Evolutionary conservation across 2,329 filamentous ascomycete species (phyloP).

Genomic region (Hypoxylon sp.): DNA sequence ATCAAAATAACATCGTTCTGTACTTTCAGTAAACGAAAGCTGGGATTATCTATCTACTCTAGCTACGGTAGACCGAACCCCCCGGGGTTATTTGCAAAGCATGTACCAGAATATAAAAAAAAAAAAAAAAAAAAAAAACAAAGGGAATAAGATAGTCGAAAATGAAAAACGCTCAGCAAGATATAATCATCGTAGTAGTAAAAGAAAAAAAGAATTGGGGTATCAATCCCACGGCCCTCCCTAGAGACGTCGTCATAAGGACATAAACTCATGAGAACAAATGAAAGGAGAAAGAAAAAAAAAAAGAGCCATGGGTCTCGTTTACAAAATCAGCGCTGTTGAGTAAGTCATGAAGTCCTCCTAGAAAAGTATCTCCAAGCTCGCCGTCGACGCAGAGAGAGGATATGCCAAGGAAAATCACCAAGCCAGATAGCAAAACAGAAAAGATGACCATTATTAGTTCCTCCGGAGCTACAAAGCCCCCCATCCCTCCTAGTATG

Average conservation of each 20-base stretch:
- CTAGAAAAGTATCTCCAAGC: constrained; percentile 1
- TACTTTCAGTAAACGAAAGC: constrained; percentile 28
- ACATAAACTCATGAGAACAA: too few species aligned
- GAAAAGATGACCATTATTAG: too few species aligned
- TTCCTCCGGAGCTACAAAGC: constrained; percentile 41
- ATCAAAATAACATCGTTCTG: neutral
- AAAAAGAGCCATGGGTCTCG: constrained; percentile 27
- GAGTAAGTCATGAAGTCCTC: constrained; percentile 7
- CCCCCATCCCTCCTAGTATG: constrained; percentile 47
- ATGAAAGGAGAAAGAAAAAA: constrained; percentile 16
- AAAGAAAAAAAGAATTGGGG: constrained; percentile 29
- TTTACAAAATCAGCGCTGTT: constrained; percentile 28
- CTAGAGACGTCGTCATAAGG: constrained; percentile 4
- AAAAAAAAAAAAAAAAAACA: constrained; percentile 12
- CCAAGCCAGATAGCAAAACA: too few species aligned
- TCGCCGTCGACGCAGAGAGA: constrained; percentile 9
- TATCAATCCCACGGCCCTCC: constrained; percentile 39
- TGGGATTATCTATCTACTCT: constrained; percentile 32
- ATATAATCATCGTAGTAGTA: too few species aligned
- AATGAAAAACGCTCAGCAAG: too few species aligned
- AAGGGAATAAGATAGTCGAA: too few species aligned
- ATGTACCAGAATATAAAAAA: constrained; percentile 37
- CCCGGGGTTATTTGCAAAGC: constrained; percentile 18
- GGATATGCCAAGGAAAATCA: constrained; percentile 34
- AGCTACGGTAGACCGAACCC: neutral